A percentile compares a stretch with the other conserved stretches of the same genome.
phyloP scores from a whole-genome alignment of 805 yeast genomes.

The Hermanozyma aechmeae region DNA sequence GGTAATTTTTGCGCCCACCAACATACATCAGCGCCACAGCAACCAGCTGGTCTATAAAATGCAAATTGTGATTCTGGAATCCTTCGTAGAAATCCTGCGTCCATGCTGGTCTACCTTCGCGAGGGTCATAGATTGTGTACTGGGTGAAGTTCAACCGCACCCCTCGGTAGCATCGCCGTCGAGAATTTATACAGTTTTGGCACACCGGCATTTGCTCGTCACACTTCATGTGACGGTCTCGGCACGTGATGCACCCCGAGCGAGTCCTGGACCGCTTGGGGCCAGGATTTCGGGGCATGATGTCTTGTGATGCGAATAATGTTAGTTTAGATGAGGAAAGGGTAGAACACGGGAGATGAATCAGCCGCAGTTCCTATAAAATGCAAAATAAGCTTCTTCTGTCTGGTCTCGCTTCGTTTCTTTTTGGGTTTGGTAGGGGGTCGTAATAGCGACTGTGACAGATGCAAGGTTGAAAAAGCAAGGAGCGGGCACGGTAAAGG shows the following conservation, averaged over 20 bases:
- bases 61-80: conserved; percentile 2
- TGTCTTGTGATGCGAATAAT: too few species aligned
- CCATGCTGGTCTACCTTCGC: conserved; percentile 1
- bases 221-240: conserved; percentile 60
- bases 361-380: too few species aligned
- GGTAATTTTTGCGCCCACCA: conserved; percentile 22
- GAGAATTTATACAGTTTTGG: conserved; percentile 43
- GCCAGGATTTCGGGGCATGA: too few species aligned
- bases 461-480: too few species aligned
- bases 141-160: conserved; percentile 36
- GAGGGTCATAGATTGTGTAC: conserved; percentile 28
- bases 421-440: too few species aligned
- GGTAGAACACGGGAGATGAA: too few species aligned
- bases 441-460: too few species aligned
- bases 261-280: conserved; percentile 31
- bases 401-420: too few species aligned
- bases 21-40: conserved; percentile 32
- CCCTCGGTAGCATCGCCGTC: conserved; percentile 39
- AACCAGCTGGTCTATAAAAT: conserved; percentile 33
- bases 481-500: too few species aligned
- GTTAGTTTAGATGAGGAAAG: too few species aligned
- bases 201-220: conserved; percentile 58
- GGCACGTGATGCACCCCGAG: conserved; percentile 52
- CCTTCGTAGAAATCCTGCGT: background rate
- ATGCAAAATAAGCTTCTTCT: too few species aligned